Evolutionary conservation across 2,329 filamentous ascomycete species (phyloP).

Genomic region (Epicoccum sorghinum): DNA sequence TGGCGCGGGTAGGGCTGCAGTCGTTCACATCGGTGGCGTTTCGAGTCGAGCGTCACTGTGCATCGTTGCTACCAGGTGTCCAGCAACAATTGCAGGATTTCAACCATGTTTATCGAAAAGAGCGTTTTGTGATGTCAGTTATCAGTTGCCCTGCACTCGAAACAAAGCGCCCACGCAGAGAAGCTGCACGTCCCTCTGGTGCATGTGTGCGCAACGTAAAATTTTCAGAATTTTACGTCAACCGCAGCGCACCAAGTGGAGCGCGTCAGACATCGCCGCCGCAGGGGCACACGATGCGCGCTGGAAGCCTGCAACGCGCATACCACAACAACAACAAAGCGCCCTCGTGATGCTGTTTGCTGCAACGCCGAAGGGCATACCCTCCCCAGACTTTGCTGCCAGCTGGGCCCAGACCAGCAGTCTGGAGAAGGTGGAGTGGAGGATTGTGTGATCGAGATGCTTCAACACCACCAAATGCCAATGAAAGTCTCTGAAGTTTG

Average conservation of each 20-base stretch:
- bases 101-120: background rate
- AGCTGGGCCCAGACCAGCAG: slow-evolving; percentile 2
- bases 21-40: slow-evolving; percentile 6
- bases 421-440: slow-evolving; percentile 15
- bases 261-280: slow-evolving; percentile 21
- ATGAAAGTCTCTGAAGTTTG: slow-evolving; percentile 4
- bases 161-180: slow-evolving; percentile 5
- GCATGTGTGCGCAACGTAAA: slow-evolving; percentile 29
- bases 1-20: slow-evolving; percentile 19
- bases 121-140: slow-evolving; percentile 3
- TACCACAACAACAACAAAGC: slow-evolving; percentile 13
- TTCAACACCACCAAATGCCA: background rate
- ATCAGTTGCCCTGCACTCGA: background rate
- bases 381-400: slow-evolving; percentile 12
- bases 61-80: background rate
- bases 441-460: background rate
- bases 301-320: slow-evolving; percentile 11
- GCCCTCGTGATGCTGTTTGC: slow-evolving; percentile 7
- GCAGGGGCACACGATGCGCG: slow-evolving; percentile 5
- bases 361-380: slow-evolving; percentile 10
- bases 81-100: background rate
- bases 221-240: slow-evolving; percentile 40
- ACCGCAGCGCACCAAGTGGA: slow-evolving; percentile 37
- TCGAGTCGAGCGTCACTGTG: slow-evolving; percentile 5
- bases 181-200: slow-evolving; percentile 28